A percentile compares a stretch with the other conserved stretches of the same genome.
Conservation (phyloP, 2,329 filamentous ascomycete genomes). For the Harringtonia aguacate region DNA sequence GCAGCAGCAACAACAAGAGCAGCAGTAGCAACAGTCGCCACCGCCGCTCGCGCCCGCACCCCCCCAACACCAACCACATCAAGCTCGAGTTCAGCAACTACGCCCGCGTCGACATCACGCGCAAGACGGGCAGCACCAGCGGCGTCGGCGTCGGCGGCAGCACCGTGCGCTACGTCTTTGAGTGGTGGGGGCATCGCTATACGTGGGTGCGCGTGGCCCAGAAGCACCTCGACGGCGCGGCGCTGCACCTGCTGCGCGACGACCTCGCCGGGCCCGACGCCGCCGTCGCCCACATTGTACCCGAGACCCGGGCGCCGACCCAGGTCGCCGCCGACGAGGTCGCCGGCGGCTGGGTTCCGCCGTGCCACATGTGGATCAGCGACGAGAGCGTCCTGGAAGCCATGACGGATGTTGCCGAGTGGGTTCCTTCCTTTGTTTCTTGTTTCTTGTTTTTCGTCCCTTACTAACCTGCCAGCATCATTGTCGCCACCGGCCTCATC, state of each 20-base stretch:
- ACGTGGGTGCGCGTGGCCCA: slow-evolving; percentile 68
- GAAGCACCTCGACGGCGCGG: slow-evolving; percentile 50
- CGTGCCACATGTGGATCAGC: slow-evolving; percentile 83
- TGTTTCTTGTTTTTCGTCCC: background rate
- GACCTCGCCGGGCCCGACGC: slow-evolving; percentile 33
- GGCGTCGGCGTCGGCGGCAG: background rate
- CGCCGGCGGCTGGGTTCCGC: slow-evolving; percentile 82
- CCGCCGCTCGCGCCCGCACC: slow-evolving; percentile 20
- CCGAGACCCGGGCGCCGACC: slow-evolving; percentile 60
- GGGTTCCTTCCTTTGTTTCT: slow-evolving; percentile 24
- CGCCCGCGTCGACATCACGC: slow-evolving; percentile 74
- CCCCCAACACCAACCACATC: slow-evolving; percentile 59
- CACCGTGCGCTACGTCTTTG: slow-evolving; percentile 60
- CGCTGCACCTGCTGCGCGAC: slow-evolving; percentile 67
- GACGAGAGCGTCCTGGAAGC: slow-evolving; percentile 59
- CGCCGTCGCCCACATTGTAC: slow-evolving; percentile 63
- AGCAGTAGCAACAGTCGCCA: background rate
- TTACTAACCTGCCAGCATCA: slow-evolving; percentile 53
- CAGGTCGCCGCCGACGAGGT: slow-evolving; percentile 61
- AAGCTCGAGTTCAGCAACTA: slow-evolving; percentile 97
- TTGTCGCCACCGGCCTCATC: slow-evolving; percentile 82
- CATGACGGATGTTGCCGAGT: slow-evolving; percentile 79
- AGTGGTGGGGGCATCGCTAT: slow-evolving; percentile 86
- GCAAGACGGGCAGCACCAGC: slow-evolving; percentile 51
- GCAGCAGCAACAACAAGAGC: background rate